These are phyloP conservation scores for Fraxinus platypoda DNA, from an alignment of 305 asterid species.

Conservation along the genomic window DNA sequence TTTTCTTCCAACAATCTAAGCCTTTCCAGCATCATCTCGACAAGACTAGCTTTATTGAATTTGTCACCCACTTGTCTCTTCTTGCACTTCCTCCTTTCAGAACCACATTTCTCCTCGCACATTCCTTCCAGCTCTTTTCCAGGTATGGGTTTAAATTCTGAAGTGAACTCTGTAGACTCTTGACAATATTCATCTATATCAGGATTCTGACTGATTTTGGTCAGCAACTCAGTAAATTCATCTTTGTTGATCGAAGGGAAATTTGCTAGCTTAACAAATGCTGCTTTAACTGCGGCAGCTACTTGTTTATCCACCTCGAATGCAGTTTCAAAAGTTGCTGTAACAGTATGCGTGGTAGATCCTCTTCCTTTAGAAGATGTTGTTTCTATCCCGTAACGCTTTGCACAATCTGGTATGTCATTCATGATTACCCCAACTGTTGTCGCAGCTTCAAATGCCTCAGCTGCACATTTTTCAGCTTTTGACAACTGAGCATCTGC, in stretches of 20 bases:
- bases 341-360: constrained; percentile 51
- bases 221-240: constrained; percentile 68
- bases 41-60: constrained; percentile 42
- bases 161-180: constrained; percentile 32
- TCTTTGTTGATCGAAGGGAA: constrained; percentile 68
- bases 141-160: constrained; percentile 58
- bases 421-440: constrained; percentile 75
- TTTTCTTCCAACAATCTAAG: constrained; percentile 74
- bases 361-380: constrained; percentile 46
- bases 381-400: constrained; percentile 51
- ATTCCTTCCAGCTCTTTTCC: constrained; percentile 38
- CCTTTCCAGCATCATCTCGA: constrained; percentile 74
- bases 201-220: constrained; percentile 78
- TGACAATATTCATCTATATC: constrained; percentile 45
- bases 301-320: constrained; percentile 96
- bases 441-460: constrained; percentile 80
- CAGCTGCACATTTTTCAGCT: constrained; percentile 61
- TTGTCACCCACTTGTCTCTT: constrained; percentile 37
- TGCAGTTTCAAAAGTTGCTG: constrained; percentile 81
- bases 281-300: constrained; percentile 75
- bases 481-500: constrained; percentile 63
- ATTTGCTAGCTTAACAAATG: constrained; percentile 70
- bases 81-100: constrained; percentile 26
- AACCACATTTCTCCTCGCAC: constrained; percentile 12
- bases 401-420: constrained; percentile 52